phyloP scores from a whole-genome alignment of 2,329 filamentous ascomycete species.

The Leptographium galeiforme region DNA sequence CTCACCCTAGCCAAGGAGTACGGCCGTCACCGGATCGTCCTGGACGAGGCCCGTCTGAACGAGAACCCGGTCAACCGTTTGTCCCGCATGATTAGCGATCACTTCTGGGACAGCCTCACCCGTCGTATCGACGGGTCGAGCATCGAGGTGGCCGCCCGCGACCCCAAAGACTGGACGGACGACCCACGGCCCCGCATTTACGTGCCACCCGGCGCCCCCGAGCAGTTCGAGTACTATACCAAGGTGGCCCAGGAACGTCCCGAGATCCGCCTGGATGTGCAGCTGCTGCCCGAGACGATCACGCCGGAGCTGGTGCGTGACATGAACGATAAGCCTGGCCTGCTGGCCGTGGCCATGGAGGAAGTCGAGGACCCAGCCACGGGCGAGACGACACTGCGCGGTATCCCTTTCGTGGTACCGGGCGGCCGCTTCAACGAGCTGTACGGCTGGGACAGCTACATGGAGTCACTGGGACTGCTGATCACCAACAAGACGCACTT shows the following conservation, averaged over 20 bases:
- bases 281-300: constrained; percentile 61
- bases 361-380: constrained; percentile 54
- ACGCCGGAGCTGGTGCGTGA: constrained; percentile 70
- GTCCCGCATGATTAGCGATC: constrained; percentile 71
- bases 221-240: constrained; percentile 82
- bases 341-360: constrained; percentile 83
- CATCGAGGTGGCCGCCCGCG: constrained; percentile 72
- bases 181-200: constrained; percentile 88
- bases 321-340: constrained; percentile 75
- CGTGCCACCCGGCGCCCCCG: constrained; percentile 68
- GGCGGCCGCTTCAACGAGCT: constrained; percentile 96
- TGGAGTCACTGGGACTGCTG: constrained; percentile 84
- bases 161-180: constrained; percentile 91
- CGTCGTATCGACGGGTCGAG: constrained; percentile 78
- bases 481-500: constrained; percentile 75
- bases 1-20: constrained; percentile 84
- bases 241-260: constrained; percentile 66
- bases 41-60: constrained; percentile 82
- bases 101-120: constrained; percentile 88
- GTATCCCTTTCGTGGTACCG: constrained; percentile 91
- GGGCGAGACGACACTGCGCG: constrained; percentile 57
- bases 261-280: constrained; percentile 77
- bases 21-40: constrained; percentile 74
- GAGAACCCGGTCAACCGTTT: constrained; percentile 90
- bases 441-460: constrained; percentile 98